These are phyloP conservation scores for Pouteria campechiana DNA, from an alignment of 179 eudicot genomes.

Conservation along the genomic window DNA sequence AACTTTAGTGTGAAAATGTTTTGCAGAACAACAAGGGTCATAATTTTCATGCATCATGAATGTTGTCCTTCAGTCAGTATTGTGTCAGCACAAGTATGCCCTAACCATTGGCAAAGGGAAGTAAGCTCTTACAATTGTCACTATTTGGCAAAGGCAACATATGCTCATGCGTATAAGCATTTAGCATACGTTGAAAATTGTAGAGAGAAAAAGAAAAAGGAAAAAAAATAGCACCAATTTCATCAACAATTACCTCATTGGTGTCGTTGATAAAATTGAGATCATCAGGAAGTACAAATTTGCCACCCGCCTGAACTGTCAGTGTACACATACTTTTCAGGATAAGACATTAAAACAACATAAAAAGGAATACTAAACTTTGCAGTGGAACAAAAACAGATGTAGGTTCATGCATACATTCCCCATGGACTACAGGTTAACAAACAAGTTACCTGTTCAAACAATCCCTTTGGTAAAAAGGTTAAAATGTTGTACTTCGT, in stretches of 20 bases:
- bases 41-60: no score
- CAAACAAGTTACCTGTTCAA: slow-evolving; percentile 72
- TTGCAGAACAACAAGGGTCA: no score
- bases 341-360: neutral
- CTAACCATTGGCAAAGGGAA: no score
- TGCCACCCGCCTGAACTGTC: slow-evolving; percentile 99
- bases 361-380: no score
- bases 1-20: no score
- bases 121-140: neutral
- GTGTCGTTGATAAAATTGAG: slow-evolving; percentile 86
- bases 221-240: neutral
- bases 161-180: neutral
- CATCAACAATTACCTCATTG: slow-evolving; percentile 58
- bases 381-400: no score
- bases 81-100: no score
- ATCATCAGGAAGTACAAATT: slow-evolving; percentile 90
- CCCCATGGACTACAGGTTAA: neutral
- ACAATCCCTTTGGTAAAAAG: slow-evolving; percentile 92
- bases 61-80: no score
- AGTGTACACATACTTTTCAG: slow-evolving; percentile 14
- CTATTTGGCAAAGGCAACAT: neutral
- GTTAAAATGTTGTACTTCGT: slow-evolving; percentile 87
- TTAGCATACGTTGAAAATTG: neutral
- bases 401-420: no score
- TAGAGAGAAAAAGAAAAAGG: neutral